Conservation (phyloP, 2,329 filamentous ascomycete species). For the Geosmithia morbida region DNA sequence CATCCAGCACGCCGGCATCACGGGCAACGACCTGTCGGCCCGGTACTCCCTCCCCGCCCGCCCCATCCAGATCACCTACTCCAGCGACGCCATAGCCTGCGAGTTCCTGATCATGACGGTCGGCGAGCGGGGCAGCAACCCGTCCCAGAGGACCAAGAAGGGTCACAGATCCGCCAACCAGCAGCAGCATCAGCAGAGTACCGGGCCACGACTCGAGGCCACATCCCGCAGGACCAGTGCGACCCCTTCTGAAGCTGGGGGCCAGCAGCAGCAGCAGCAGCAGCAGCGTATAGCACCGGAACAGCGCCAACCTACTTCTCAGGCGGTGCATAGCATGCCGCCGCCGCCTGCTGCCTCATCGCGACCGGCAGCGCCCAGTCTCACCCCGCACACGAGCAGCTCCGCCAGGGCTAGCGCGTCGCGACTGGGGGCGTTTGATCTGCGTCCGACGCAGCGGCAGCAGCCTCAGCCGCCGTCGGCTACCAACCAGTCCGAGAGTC, state of each 20-base stretch:
- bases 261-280: background rate
- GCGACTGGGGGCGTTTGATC: slow-evolving; percentile 23
- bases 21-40: slow-evolving; percentile 51
- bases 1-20: slow-evolving; percentile 57
- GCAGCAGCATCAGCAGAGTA: slow-evolving; percentile 11
- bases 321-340: background rate
- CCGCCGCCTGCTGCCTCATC: slow-evolving; percentile 9
- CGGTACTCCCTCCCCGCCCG: slow-evolving; percentile 57
- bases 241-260: slow-evolving; percentile 16
- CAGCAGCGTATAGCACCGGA: too few relatives aligned
- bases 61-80: slow-evolving; percentile 61
- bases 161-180: too few relatives aligned
- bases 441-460: slow-evolving; percentile 30
- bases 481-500: slow-evolving; percentile 47
- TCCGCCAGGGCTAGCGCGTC: slow-evolving; percentile 18
- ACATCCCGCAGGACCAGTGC: slow-evolving; percentile 27
- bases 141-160: slow-evolving; percentile 28
- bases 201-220: slow-evolving; percentile 30
- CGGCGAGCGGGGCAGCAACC: slow-evolving; percentile 45
- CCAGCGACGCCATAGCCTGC: slow-evolving; percentile 51
- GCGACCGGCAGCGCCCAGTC: background rate
- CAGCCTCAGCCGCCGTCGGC: slow-evolving; percentile 27
- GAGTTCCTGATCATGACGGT: slow-evolving; percentile 77
- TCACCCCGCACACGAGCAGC: slow-evolving; percentile 13
- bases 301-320: background rate